These are phyloP conservation scores for Aureobasidium sp. DNA, from an alignment of 2,329 filamentous ascomycete genomes.

Conservation along the genomic window DNA sequence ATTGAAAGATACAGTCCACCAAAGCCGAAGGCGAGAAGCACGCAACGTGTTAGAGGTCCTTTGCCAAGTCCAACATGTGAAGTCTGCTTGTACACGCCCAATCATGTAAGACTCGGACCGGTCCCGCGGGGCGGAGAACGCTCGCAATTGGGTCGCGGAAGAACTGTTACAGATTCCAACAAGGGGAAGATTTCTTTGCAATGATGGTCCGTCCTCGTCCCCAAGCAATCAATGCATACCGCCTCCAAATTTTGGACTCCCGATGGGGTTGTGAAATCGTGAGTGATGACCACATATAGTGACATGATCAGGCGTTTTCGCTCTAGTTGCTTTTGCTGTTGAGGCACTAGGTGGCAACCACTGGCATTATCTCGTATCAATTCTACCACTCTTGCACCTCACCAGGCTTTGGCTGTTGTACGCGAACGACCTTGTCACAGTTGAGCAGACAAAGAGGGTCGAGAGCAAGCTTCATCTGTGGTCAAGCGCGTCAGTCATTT, in stretches of 20 bases:
- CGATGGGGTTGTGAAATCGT: background rate
- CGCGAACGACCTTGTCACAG: conserved; percentile 59
- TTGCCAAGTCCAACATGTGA: background rate
- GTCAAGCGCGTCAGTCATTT: conserved; percentile 3
- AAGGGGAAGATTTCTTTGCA: background rate
- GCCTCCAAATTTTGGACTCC: conserved; percentile 1
- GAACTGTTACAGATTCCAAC: conserved; percentile 2
- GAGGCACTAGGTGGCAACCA: conserved; percentile 1
- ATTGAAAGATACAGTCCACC: background rate
- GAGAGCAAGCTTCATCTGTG: conserved; percentile 69
- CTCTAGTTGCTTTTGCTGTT: background rate
- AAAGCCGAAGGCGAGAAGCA: background rate
- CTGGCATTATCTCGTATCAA: background rate
- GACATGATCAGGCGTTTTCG: background rate
- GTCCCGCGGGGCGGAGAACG: conserved; percentile 7
- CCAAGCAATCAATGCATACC: conserved; percentile 8
- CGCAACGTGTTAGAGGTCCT: background rate
- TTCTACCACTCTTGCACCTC: conserved; percentile 38
- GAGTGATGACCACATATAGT: conserved; percentile 2
- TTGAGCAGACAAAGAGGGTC: conserved; percentile 65
- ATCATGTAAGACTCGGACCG: conserved; percentile 2
- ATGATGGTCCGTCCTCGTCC: conserved; percentile 2
- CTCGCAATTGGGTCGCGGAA: conserved; percentile 9
- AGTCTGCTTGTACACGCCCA: background rate
- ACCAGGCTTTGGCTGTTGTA: conserved; percentile 42